These are phyloP conservation scores for Rubus idaeus DNA, from an alignment of 306 rosid genomes.

Conservation along the genomic window DNA sequence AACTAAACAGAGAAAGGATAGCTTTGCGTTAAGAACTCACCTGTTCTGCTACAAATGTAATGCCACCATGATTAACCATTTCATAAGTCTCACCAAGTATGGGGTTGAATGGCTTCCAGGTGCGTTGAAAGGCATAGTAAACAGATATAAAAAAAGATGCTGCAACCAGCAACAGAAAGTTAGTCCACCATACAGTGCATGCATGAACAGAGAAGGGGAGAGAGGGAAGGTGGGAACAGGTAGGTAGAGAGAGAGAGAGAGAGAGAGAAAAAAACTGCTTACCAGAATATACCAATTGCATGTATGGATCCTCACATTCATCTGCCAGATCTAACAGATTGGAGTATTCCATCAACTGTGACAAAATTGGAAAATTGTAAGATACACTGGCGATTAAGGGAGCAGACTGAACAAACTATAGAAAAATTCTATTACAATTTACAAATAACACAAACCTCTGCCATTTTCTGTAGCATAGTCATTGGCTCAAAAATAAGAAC, in stretches of 20 bases:
- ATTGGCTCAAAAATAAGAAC: conserved; percentile 92
- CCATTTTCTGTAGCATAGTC: conserved; percentile 96
- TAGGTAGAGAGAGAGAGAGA: not conserved
- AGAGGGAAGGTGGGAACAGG: not conserved
- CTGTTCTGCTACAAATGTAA: conserved; percentile 85
- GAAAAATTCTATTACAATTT: not conserved
- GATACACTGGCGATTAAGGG: not conserved
- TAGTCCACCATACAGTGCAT: conserved; percentile 8
- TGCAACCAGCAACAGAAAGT: conserved; percentile 31
- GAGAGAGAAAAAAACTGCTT: conserved; percentile 25
- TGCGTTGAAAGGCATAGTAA: conserved; percentile 83
- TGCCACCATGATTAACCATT: conserved; percentile 72
- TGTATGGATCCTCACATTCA: conserved; percentile 85
- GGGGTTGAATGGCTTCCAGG: conserved; percentile 98
- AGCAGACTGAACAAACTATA: not conserved
- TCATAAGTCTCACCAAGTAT: conserved; percentile 97
- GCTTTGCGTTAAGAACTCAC: conserved; percentile 36
- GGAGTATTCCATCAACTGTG: conserved; percentile 89
- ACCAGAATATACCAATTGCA: conserved; percentile 81
- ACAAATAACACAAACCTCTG: conserved; percentile 63
- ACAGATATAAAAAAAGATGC: conserved; percentile 96
- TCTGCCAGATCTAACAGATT: conserved; percentile 82
- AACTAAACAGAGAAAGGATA: not conserved
- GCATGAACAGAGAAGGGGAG: not conserved
- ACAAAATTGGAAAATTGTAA: conserved; percentile 22